A percentile compares a stretch with the other conserved stretches of the same genome.
Evolutionary conservation across 2,329 filamentous ascomycete genomes (phyloP).

Genomic region (Aureobasidium musti): DNA sequence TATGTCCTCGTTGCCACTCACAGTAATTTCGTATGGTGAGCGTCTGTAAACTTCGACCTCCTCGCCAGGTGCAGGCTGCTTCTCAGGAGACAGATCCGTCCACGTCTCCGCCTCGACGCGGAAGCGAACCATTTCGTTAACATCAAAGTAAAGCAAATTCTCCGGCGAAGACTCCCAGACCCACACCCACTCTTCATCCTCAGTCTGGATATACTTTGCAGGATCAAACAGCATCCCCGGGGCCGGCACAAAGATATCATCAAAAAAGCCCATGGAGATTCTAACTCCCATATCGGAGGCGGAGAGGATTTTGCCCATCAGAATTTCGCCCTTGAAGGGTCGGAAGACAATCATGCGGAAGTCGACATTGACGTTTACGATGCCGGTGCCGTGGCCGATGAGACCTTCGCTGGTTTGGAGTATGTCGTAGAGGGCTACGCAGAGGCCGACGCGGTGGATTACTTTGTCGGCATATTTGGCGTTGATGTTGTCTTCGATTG

Average conservation of each 20-base stretch:
- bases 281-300: conserved; percentile 73
- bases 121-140: conserved; percentile 84
- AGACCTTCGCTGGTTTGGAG: conserved; percentile 87
- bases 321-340: conserved; percentile 91
- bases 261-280: conserved; percentile 89
- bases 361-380: conserved; percentile 94
- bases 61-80: conserved; percentile 66
- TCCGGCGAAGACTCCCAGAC: conserved; percentile 76
- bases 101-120: conserved; percentile 85
- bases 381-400: conserved; percentile 87
- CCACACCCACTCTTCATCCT: conserved; percentile 68
- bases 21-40: conserved; percentile 69
- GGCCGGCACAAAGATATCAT: conserved; percentile 77
- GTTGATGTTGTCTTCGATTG: conserved; percentile 96
- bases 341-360: conserved; percentile 93
- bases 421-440: conserved; percentile 90
- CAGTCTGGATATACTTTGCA: conserved; percentile 59
- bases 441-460: conserved; percentile 91
- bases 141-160: conserved; percentile 77
- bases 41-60: conserved; percentile 64
- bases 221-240: conserved; percentile 71
- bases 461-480: conserved; percentile 95
- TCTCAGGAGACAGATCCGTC: conserved; percentile 85
- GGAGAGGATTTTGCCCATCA: conserved; percentile 79
- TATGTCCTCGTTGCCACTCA: conserved; percentile 34